Base-by-base conservation (phyloP, 257 asterid genomes). In the Lycium ferocissimum region DNA sequence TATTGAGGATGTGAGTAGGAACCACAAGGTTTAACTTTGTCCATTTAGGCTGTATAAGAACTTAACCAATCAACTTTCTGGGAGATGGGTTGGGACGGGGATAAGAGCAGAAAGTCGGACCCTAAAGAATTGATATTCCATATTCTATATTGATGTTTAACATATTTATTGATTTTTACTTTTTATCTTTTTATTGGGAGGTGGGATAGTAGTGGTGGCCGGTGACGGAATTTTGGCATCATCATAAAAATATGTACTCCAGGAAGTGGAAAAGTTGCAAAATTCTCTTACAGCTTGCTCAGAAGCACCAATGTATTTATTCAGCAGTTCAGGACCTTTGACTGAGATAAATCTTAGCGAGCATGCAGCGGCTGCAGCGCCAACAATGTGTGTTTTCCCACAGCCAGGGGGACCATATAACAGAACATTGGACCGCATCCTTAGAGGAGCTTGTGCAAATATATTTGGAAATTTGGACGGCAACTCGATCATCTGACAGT, bases 381-480 rank as follows among this genome's bases (percentile, higher is more conserved):
- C 98, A 85, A 95, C 98, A 89, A 96, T 92, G 88, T 96, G 99
- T 51, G 99, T 96, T 90, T 96, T 96, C 9, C 99, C 99, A 91
- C 99, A 96, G 85, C 98, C 99, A 85, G 99, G 98, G 84, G 99
- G 99, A 0, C 99, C 99, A 84, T 96, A 96, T 85, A 96, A 92
- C 76, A 96, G 99, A 86, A 95, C 93, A 90, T 96, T 96, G 88
- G 99, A 94, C 37, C 99, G 94, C 97, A 95, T 83, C 85, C 99
- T 93, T 86, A 96, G 85, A 80, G 98, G 99, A 86, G 98, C 93
- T 90, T 95, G 95, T 65, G 93, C 91, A 88, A 96, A 96, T 85
- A 95, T 93, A 85, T 81, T 91, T 47, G 97, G 98, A 85, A 91
- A 96, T 85, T 91, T 95, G 73, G 99, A 96, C 43, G 99, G 99